phyloP scores from a whole-genome alignment of 1,284 basidiomycete genomes.

The Austroboletus novae-zelandiae region DNA sequence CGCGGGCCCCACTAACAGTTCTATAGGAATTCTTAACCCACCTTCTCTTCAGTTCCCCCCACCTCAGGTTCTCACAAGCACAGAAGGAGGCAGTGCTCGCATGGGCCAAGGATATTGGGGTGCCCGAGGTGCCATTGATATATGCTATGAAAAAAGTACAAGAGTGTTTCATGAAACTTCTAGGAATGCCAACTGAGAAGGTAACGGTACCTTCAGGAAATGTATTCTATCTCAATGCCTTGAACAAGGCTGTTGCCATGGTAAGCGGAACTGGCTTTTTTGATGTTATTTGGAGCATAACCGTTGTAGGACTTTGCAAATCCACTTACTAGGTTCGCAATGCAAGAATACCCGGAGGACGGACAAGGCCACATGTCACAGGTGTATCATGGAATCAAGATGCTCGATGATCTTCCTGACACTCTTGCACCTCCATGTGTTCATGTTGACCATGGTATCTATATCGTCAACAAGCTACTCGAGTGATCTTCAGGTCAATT shows the following conservation, averaged over 20 bases:
- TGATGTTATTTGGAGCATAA: neutral
- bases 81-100: conserved; percentile 13
- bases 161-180: conserved; percentile 27
- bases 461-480: conserved; percentile 26
- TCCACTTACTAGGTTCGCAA: conserved; percentile 19
- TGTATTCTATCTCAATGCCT: conserved; percentile 12
- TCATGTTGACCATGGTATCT: conserved; percentile 11
- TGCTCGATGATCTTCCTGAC: conserved; percentile 21
- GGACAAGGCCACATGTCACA: conserved; percentile 20
- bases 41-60: no score
- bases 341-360: conserved; percentile 29
- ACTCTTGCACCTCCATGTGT: conserved; percentile 15
- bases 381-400: conserved; percentile 25
- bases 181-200: conserved; percentile 6
- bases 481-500: conserved; percentile 11
- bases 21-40: no score
- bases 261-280: conserved; percentile 1
- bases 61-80: neutral
- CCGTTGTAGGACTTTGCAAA: conserved; percentile 28
- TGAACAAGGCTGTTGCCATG: conserved; percentile 8
- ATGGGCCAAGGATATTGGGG: conserved; percentile 29
- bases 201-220: neutral
- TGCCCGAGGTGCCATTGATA: conserved; percentile 22
- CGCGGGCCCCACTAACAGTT: no score
- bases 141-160: conserved; percentile 21